Evolutionary conservation across 148 eudicot genomes (phyloP).

Genomic region (Rhododendron henanense): DNA sequence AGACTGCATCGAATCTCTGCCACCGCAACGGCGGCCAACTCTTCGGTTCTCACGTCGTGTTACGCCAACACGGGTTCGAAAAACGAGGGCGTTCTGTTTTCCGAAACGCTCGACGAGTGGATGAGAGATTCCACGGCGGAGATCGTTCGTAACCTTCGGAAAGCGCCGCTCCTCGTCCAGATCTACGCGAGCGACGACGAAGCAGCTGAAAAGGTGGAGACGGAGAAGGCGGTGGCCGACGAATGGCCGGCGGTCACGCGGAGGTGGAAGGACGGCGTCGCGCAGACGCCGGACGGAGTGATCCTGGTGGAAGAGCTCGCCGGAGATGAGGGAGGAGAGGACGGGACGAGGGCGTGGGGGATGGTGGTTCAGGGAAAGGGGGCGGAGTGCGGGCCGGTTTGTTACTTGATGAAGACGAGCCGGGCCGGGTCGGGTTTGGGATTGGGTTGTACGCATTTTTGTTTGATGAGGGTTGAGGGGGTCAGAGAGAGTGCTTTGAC

Average conservation of each 20-base stretch:
- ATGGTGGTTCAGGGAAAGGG: slow-evolving; percentile 46
- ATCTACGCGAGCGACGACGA: slow-evolving; percentile 30
- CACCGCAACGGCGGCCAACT: neutral
- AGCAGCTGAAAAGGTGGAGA: slow-evolving; percentile 17
- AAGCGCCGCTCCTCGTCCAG: slow-evolving; percentile 63
- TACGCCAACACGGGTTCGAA: too few species aligned
- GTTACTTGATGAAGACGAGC: slow-evolving; percentile 67
- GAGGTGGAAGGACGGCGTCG: slow-evolving; percentile 42
- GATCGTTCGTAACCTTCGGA: slow-evolving; percentile 49
- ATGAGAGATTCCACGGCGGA: slow-evolving; percentile 53
- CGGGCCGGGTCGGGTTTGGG: slow-evolving; percentile 45
- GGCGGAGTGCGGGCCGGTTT: slow-evolving; percentile 38
- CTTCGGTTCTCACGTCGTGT: neutral
- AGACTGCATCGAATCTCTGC: neutral
- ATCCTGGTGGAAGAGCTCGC: slow-evolving; percentile 59
- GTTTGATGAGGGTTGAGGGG: slow-evolving; percentile 47
- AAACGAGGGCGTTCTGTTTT: neutral
- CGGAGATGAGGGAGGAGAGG: slow-evolving; percentile 6
- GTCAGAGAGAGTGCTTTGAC: slow-evolving; percentile 46
- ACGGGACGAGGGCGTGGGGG: slow-evolving; percentile 50
- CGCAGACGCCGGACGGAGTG: slow-evolving; percentile 54
- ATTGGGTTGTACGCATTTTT: slow-evolving; percentile 51
- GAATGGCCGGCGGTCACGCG: slow-evolving; percentile 37
- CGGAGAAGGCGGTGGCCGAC: slow-evolving; percentile 40
- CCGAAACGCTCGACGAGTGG: slow-evolving; percentile 56